Percentiles rank a stretch among this genome's conserved stretches.
Conservation (phyloP, 2,329 filamentous ascomycete genomes). For the Aspergillus tamarii region DNA sequence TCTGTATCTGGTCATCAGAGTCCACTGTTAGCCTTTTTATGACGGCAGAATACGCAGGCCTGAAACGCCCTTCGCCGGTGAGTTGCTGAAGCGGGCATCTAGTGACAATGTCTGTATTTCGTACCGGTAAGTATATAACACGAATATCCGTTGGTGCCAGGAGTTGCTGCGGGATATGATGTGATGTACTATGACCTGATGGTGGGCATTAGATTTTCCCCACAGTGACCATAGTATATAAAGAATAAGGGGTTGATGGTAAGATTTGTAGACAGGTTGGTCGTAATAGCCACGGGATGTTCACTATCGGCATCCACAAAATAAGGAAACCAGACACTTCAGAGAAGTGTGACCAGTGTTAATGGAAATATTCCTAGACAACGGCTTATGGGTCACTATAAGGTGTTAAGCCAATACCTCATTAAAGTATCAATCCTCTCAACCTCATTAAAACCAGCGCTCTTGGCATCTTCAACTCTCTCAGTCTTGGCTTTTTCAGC, state of each 20-base stretch:
- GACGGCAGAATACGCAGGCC: neutral
- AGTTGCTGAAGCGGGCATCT: no score
- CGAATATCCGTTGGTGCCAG: neutral
- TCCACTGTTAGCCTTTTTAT: no score
- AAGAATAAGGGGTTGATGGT: neutral
- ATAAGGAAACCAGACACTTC: neutral
- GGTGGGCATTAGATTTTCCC: constrained; percentile 20
- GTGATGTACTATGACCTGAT: neutral
- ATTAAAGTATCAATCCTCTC: neutral
- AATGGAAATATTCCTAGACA: neutral
- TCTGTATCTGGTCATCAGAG: no score
- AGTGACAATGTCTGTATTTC: neutral
- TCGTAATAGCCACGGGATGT: neutral
- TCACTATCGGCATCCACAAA: neutral
- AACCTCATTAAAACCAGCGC: neutral
- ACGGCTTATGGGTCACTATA: neutral
- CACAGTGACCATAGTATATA: no score
- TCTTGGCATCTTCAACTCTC: neutral
- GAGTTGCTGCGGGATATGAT: neutral
- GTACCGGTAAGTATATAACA: neutral
- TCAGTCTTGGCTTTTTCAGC: neutral
- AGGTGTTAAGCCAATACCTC: neutral
- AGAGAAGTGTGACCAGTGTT: neutral
- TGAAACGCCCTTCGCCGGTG: neutral
- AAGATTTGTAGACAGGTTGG: neutral